Evolutionary conservation across 768 basidiomycete species (phyloP).

Genomic region (Boletellus sp.): DNA sequence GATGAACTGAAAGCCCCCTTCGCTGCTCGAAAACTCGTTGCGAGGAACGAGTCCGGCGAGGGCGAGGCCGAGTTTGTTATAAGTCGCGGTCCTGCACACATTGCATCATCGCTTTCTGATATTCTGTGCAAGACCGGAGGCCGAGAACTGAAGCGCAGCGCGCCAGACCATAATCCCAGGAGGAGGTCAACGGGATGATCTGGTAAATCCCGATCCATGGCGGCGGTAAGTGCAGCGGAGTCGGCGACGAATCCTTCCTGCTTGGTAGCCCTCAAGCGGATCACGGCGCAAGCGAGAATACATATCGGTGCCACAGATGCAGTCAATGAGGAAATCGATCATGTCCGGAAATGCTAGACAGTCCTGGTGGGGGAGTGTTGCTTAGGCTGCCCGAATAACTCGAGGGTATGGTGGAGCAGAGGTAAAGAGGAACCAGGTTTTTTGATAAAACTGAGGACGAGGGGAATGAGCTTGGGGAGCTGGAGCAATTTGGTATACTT

Average conservation of each 20-base stretch:
- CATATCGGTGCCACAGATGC: slow-evolving; percentile 47
- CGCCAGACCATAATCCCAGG: slow-evolving; percentile 44
- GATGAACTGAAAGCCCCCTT: slow-evolving; percentile 48
- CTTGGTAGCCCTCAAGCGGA: slow-evolving; percentile 46
- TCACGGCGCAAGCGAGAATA: slow-evolving; percentile 48
- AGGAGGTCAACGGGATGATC: slow-evolving; percentile 42
- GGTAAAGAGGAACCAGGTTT: slow-evolving; percentile 39
- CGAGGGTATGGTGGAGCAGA: slow-evolving; percentile 48
- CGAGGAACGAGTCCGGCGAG: slow-evolving; percentile 47
- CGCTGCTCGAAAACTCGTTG: slow-evolving; percentile 56
- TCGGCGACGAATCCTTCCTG: slow-evolving; percentile 42
- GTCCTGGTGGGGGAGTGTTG: slow-evolving; percentile 41
- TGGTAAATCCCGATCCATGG: slow-evolving; percentile 43
- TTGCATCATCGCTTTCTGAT: slow-evolving; percentile 51
- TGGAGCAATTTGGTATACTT: slow-evolving; percentile 38
- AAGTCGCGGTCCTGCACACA: slow-evolving; percentile 46
- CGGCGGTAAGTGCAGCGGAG: slow-evolving; percentile 44
- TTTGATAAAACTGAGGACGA: slow-evolving; percentile 39
- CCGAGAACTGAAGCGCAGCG: slow-evolving; percentile 46
- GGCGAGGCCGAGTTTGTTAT: slow-evolving; percentile 45
- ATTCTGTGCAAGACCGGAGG: slow-evolving; percentile 38
- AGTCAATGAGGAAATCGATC: slow-evolving; percentile 49
- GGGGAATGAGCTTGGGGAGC: slow-evolving; percentile 40
- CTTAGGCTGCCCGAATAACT: slow-evolving; percentile 40
- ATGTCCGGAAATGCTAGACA: slow-evolving; percentile 43